Evolutionary conservation across 2,329 filamentous ascomycete genomes (phyloP), one percentile per base, ranked within the genome.

Genomic region (Helotiales sp.): DNA sequence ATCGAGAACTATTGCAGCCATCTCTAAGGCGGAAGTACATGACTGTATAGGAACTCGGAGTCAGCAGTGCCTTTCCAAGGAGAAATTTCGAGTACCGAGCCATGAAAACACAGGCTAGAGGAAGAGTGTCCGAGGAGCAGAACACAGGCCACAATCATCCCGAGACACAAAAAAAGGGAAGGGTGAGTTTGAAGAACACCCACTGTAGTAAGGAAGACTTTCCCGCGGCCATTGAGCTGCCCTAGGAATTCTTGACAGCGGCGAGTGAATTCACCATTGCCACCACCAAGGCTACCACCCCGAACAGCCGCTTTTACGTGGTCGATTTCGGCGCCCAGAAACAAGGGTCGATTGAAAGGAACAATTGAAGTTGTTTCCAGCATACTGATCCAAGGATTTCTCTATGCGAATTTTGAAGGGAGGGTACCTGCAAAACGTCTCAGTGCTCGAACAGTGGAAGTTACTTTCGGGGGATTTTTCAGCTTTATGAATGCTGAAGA

Each of bases 1-100:
- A 10, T 61, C 37, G n/a, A 61, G 37, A 15, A 61, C 58, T 28
- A 61, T 24, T 10, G 58, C 58, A 6, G 58, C 58, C 40, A 61
- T 61, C 10, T 61, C 59, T 13, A 61, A 45, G 20, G 43, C 24
- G 6, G 43, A 20, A 17, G 43, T 61, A 26, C 59, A 24, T 10
- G 59, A 50, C n/a, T n/a, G n/a, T n/a, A n/a, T n/a, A n/a, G n/a
- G n/a, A n/a, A n/a, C n/a, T n/a, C n/a, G n/a, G n/a, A n/a, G n/a
- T n/a, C n/a, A n/a, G n/a, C n/a, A n/a, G n/a, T n/a, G n/a, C n/a
- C n/a, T n/a, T n/a, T n/a, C n/a, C n/a, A n/a, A n/a, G n/a, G n/a
- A n/a, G n/a, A n/a, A n/a, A n/a, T n/a, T n/a, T n/a, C n/a, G n/a
- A n/a, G n/a, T n/a, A n/a, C n/a, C n/a, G n/a, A n/a, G n/a, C n/a